phyloP scores from a whole-genome alignment of 169 alveolate species.

The Plasmodium inui region DNA sequence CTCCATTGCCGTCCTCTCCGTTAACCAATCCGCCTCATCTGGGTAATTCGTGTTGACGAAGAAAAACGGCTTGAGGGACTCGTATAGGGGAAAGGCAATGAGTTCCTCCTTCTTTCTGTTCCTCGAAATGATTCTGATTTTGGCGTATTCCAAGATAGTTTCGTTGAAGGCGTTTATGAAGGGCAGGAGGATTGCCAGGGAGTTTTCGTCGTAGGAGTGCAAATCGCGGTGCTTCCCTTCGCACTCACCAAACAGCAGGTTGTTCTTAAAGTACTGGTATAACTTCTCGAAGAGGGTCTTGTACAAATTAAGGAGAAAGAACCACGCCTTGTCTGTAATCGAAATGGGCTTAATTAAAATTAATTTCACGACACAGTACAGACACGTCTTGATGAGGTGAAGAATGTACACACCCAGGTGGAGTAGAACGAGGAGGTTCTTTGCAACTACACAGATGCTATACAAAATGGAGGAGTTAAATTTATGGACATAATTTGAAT shows the following conservation, averaged over 20 bases:
- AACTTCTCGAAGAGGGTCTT: slow-evolving; percentile 31
- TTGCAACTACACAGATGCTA: slow-evolving; percentile 41
- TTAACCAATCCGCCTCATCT: not conserved
- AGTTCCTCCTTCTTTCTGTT: slow-evolving; percentile 73
- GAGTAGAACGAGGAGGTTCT: slow-evolving; percentile 12
- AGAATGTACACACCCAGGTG: slow-evolving; percentile 28
- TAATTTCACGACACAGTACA: slow-evolving; percentile 28
- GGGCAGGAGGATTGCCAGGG: slow-evolving; percentile 8
- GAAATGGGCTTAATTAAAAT: slow-evolving; percentile 35
- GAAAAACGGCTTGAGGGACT: slow-evolving; percentile 66
- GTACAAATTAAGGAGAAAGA: slow-evolving; percentile 29
- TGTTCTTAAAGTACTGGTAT: slow-evolving; percentile 31
- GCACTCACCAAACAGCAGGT: not conserved
- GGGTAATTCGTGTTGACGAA: slow-evolving; percentile 21
- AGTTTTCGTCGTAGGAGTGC: not conserved
- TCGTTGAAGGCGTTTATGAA: slow-evolving; percentile 34
- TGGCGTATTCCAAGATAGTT: slow-evolving; percentile 42
- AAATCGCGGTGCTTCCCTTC: not conserved
- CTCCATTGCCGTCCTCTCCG: not conserved
- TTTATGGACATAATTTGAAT: slow-evolving; percentile 40
- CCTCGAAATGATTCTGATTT: slow-evolving; percentile 39
- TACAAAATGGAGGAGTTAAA: slow-evolving; percentile 55
- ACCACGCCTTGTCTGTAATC: slow-evolving; percentile 55
- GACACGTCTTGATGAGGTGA: slow-evolving; percentile 33
- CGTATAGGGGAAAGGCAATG: slow-evolving; percentile 68